Conservation (phyloP, 192 early-diverging fungal genomes). For the Coemansia sp. region DNA sequence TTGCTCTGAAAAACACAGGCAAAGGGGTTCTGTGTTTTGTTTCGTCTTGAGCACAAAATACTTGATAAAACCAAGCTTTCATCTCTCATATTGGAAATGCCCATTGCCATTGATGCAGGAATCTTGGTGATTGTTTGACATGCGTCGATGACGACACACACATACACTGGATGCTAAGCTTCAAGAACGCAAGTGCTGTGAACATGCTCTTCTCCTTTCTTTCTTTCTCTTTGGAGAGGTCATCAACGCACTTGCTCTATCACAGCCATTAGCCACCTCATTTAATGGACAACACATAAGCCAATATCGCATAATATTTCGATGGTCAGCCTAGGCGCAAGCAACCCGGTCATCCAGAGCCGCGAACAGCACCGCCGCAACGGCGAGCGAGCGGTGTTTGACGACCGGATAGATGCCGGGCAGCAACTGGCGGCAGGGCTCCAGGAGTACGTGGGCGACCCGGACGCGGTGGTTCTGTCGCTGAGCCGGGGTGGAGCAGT, state of each 20-base stretch:
- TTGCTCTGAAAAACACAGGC: too few relatives aligned
- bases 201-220: too few relatives aligned
- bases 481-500: conserved; percentile 54
- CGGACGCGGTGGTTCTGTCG: conserved; percentile 37
- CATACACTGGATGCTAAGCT: too few relatives aligned
- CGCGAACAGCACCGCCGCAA: not conserved
- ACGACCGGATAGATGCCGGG: conserved; percentile 48
- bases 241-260: not conserved
- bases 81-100: too few relatives aligned
- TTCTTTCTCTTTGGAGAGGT: not conserved
- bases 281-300: not conserved
- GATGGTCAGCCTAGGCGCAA: conserved; percentile 13
- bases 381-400: conserved; percentile 20
- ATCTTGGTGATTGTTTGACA: too few relatives aligned
- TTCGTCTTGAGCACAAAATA: too few relatives aligned
- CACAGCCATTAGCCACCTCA: not conserved
- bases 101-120: too few relatives aligned
- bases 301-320: not conserved
- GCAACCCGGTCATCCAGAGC: conserved; percentile 13
- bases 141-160: too few relatives aligned
- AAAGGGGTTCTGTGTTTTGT: too few relatives aligned
- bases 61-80: too few relatives aligned
- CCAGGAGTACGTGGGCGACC: conserved; percentile 23
- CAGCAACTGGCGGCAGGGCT: conserved; percentile 39
- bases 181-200: too few relatives aligned